Percentiles rank a stretch among this genome's conserved stretches.
These are phyloP conservation scores for Chloromonas sp. DNA, from an alignment of 163 green algal species.

Conservation along the genomic window DNA sequence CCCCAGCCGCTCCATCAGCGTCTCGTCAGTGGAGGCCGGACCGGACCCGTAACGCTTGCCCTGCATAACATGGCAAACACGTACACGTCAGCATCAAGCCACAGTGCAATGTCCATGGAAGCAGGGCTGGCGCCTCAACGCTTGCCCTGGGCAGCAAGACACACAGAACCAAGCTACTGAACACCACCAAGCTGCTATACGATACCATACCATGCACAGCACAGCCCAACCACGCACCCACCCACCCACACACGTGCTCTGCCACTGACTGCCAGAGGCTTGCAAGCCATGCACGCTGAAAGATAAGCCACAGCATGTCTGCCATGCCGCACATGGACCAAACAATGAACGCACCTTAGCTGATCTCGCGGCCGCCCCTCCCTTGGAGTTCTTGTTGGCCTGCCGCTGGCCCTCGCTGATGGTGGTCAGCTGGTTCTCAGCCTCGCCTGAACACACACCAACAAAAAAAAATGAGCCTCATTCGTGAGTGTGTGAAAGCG, in stretches of 20 bases:
- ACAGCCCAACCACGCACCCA: not conserved
- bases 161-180: too few species aligned
- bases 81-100: not conserved
- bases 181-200: too few species aligned
- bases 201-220: too few species aligned
- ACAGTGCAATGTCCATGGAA: not conserved
- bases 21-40: constrained; percentile 54
- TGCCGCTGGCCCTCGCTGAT: constrained; percentile 25
- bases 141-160: not conserved
- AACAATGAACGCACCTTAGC: not conserved
- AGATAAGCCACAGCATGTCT: too few species aligned
- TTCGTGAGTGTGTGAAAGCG: too few species aligned
- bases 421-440: constrained; percentile 47
- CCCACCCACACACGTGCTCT: not conserved
- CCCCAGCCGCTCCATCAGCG: constrained; percentile 72
- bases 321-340: too few species aligned
- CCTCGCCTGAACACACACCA: constrained; percentile 34
- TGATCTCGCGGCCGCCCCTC: constrained; percentile 1
- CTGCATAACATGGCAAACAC: constrained; percentile 25
- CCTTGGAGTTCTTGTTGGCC: constrained; percentile 30
- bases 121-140: not conserved
- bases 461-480: too few species aligned
- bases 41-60: constrained; percentile 63
- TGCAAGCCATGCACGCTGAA: too few species aligned
- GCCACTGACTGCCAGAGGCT: too few species aligned